Evolutionary conservation across 495 filamentous ascomycete genomes (phyloP).

Genomic region (Hypoxylon crocopeplum): DNA sequence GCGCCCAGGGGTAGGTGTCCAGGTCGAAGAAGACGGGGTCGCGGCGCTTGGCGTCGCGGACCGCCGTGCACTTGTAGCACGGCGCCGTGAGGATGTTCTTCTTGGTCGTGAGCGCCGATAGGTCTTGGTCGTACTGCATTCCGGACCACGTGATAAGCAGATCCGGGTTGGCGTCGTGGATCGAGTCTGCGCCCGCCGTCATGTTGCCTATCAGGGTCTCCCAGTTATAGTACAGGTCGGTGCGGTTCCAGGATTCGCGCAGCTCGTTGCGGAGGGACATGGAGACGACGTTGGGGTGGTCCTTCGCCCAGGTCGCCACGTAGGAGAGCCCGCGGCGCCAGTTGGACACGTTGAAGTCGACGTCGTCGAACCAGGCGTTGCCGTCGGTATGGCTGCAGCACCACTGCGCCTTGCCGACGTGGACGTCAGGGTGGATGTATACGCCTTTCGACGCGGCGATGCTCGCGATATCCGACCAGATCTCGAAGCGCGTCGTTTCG

Average conservation of each 20-base stretch:
- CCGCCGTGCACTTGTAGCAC: constrained; percentile 51
- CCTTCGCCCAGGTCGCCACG: constrained; percentile 57
- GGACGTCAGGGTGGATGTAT: constrained; percentile 64
- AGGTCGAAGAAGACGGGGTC: constrained; percentile 42
- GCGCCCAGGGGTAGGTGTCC: constrained; percentile 35
- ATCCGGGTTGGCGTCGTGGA: constrained; percentile 58
- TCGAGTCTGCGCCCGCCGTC: constrained; percentile 51
- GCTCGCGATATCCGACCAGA: constrained; percentile 49
- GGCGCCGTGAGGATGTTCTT: constrained; percentile 49
- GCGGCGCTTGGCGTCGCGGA: constrained; percentile 46
- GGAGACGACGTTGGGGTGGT: constrained; percentile 52
- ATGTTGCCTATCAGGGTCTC: constrained; percentile 57
- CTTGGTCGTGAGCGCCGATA: constrained; percentile 54
- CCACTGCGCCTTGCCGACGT: constrained; percentile 64
- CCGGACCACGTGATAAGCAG: constrained; percentile 63
- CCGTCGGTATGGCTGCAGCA: constrained; percentile 62
- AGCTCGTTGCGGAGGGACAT: constrained; percentile 63
- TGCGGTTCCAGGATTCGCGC: constrained; percentile 46
- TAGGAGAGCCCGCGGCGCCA: constrained; percentile 59
- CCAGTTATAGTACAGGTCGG: constrained; percentile 58
- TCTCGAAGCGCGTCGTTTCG: constrained; percentile 54
- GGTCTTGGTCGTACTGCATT: constrained; percentile 58
- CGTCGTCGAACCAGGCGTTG: constrained; percentile 64
- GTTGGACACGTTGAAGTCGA: constrained; percentile 55
- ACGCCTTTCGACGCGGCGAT: constrained; percentile 53